Evolutionary conservation across 2,329 filamentous ascomycete species (phyloP), one percentile per base, ranked within the genome.

Genomic region (Exophiala spinifera): DNA sequence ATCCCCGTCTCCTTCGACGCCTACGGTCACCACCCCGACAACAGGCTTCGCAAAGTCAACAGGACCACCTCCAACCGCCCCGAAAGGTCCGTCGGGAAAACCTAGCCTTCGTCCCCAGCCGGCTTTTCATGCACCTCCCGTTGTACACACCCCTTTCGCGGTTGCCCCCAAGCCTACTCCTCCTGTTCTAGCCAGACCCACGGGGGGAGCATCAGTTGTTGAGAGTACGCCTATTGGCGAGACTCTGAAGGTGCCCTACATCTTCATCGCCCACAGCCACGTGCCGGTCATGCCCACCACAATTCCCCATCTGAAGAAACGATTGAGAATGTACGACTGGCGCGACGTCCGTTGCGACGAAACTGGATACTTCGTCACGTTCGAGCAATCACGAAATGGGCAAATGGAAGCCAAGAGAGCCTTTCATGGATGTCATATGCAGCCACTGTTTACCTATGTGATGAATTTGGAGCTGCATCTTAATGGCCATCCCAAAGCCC

Each of bases 331-430:
- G 47, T 96, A 88, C 68, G 79, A 83, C 55, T 89, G 91, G 72
- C 85, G 89, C 60, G 85, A 91, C 46, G 87, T 99, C 48, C 83
- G 90, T 31, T 84, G 88, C 56, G 94, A 99, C 69, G 83, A 83
- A 55, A 87, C 84, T 0, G 94, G 94, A 0, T 99, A 96, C 70
- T 97, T 89, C 68, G 84, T 97, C 49, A 78, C 91, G n/a, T 99
- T 99, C 66, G 83, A 88, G 47, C 87, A 92, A 64, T 89, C 84
- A 1, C 81, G 82, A 51, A 77, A 80, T 7, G 92, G 92, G 2
- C 86, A 91, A 64, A 79, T 85, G 51, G 91, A 96, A 71, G 86
- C 90, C 0, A 86, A 89, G 62, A 81, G 88, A 58, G 96, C 91
- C 68, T 91, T 84, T 69, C 79, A 83, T 50, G 81, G 85, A 48